Conservation (phyloP, 768 basidiomycete species). For the Pleurotus cornucopiae region DNA sequence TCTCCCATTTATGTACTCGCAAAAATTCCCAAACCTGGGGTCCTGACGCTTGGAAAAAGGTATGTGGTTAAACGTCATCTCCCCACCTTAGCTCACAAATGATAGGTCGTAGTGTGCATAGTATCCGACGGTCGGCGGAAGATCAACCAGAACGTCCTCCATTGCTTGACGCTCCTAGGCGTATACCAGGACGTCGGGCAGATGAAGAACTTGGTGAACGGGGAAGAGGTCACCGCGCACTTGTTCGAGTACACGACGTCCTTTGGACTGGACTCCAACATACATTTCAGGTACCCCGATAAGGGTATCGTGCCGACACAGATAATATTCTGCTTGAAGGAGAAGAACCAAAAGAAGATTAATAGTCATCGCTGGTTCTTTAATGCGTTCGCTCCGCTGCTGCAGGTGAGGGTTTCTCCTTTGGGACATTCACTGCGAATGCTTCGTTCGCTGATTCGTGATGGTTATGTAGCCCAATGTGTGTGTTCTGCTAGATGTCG, state of each 20-base stretch:
- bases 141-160: slow-evolving; percentile 78
- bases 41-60: slow-evolving; percentile 95
- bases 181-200: slow-evolving; percentile 73
- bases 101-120: slow-evolving; percentile 85
- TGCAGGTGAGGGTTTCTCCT: slow-evolving; percentile 52
- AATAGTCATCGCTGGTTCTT: slow-evolving; percentile 98
- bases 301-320: slow-evolving; percentile 95
- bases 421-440: not conserved
- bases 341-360: slow-evolving; percentile 96
- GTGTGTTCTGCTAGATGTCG: slow-evolving; percentile 90
- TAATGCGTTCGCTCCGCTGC: slow-evolving; percentile 82
- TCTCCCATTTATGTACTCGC: slow-evolving; percentile 75
- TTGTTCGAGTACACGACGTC: slow-evolving; percentile 87
- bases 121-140: slow-evolving; percentile 86
- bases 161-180: slow-evolving; percentile 87
- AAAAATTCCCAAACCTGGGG: slow-evolving; percentile 96
- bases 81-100: too few species aligned
- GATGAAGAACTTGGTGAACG: slow-evolving; percentile 65
- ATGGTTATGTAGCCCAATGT: slow-evolving; percentile 68
- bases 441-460: not conserved
- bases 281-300: slow-evolving; percentile 85
- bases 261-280: slow-evolving; percentile 71
- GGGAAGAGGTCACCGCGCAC: slow-evolving; percentile 60
- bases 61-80: slow-evolving; percentile 13
- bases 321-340: slow-evolving; percentile 87